phyloP scores from a whole-genome alignment of 148 eudicot species.

The Spergularia bocconei region DNA sequence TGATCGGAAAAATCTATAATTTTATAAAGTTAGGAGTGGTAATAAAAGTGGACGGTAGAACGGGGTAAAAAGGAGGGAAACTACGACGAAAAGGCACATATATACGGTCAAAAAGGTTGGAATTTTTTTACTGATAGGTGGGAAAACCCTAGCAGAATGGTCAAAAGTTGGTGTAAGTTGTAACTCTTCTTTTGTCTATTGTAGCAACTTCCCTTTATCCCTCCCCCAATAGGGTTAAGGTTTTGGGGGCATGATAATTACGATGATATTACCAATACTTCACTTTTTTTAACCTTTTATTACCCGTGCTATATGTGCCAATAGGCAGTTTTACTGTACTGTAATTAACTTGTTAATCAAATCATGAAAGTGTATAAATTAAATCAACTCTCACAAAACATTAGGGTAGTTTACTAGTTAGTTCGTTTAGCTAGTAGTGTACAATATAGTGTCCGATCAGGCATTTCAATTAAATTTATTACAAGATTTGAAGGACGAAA shows the following conservation, averaged over 20 bases:
- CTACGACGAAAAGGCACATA: not conserved
- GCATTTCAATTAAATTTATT: too few species aligned
- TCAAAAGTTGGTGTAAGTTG: conserved; percentile 26
- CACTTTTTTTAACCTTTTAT: not conserved
- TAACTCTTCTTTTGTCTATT: conserved; percentile 18
- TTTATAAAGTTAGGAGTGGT: too few species aligned
- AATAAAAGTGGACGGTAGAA: not conserved
- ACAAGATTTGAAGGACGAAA: too few species aligned
- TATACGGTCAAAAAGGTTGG: conserved; percentile 4
- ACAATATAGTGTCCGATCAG: too few species aligned
- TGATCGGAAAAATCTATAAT: too few species aligned
- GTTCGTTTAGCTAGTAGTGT: too few species aligned
- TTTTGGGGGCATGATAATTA: conserved; percentile 26
- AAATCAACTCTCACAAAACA: too few species aligned
- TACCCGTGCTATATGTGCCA: too few species aligned
- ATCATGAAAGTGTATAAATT: too few species aligned
- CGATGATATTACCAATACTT: conserved; percentile 22
- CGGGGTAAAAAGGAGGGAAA: not conserved
- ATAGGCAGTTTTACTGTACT: too few species aligned
- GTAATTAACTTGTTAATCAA: too few species aligned
- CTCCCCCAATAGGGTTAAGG: conserved; percentile 25
- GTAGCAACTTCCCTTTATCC: conserved; percentile 10
- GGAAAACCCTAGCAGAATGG: conserved; percentile 27
- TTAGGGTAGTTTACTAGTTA: too few species aligned
- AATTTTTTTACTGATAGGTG: conserved; percentile 15